Evolutionary conservation across 345 rosid species (phyloP).

Genomic region (Salix udensis): DNA sequence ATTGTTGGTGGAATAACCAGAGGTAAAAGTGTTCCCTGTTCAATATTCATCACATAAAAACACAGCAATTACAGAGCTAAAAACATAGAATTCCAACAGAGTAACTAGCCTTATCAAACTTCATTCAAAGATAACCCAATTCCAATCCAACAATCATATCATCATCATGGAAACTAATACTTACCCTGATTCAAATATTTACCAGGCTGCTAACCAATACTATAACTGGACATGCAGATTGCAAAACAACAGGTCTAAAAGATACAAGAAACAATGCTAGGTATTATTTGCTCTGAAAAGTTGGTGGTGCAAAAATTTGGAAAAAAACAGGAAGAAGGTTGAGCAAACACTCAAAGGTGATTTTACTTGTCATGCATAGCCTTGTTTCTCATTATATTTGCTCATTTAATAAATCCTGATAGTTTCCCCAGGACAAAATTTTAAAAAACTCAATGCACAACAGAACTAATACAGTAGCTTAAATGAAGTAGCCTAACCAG

Average conservation of each 20-base stretch:
- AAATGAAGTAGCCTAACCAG: background rate
- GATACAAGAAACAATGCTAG: background rate
- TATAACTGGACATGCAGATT: background rate
- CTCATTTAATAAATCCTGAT: background rate
- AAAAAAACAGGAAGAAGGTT: background rate
- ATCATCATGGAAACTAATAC: background rate
- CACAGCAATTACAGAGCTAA: background rate
- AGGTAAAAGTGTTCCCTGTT: conserved; percentile 87
- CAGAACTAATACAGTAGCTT: background rate
- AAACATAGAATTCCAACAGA: background rate
- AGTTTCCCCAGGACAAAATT: background rate
- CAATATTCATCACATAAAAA: conserved; percentile 15
- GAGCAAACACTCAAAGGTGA: conserved; percentile 4
- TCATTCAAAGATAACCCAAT: background rate
- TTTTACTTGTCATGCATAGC: background rate
- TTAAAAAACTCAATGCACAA: background rate
- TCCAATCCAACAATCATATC: background rate
- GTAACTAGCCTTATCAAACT: background rate
- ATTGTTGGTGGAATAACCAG: conserved; percentile 79
- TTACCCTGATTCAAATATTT: background rate
- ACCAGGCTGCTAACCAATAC: background rate
- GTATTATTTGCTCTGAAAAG: background rate
- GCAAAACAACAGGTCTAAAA: background rate
- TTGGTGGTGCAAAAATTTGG: background rate
- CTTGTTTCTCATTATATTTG: background rate